These are phyloP conservation scores for Aureobasidium subglaciale DNA, from an alignment of 2,329 filamentous ascomycete genomes.

Conservation along the genomic window DNA sequence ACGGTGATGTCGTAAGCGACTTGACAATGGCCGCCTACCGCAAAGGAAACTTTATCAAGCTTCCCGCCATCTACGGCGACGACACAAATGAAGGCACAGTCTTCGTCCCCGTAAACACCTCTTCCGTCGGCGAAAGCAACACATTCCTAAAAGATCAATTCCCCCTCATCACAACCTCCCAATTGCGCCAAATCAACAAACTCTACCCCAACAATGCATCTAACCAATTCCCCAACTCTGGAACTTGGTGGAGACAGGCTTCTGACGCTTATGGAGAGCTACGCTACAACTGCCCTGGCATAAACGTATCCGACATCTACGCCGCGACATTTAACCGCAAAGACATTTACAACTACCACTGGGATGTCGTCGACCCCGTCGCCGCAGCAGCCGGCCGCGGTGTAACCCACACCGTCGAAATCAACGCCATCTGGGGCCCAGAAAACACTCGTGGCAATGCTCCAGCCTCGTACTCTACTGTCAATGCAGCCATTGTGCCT, in stretches of 20 bases:
- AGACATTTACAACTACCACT: slow-evolving; percentile 41
- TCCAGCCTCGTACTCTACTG: slow-evolving; percentile 49
- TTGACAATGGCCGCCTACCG: slow-evolving; percentile 44
- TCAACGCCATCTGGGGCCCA: slow-evolving; percentile 61
- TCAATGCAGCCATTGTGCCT: slow-evolving; percentile 52
- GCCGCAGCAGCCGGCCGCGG: slow-evolving; percentile 51
- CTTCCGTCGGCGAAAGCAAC: slow-evolving; percentile 43
- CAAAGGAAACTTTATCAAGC: slow-evolving; percentile 42
- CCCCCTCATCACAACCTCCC: slow-evolving; percentile 44
- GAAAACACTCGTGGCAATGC: slow-evolving; percentile 43
- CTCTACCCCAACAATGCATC: slow-evolving; percentile 41
- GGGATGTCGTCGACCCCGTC: slow-evolving; percentile 56
- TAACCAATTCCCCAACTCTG: slow-evolving; percentile 39
- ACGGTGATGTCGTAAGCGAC: slow-evolving; percentile 44
- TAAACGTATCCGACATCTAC: slow-evolving; percentile 45
- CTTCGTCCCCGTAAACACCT: slow-evolving; percentile 48
- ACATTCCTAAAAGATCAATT: slow-evolving; percentile 54
- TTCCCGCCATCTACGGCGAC: slow-evolving; percentile 50
- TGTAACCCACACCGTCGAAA: slow-evolving; percentile 60
- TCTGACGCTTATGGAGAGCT: slow-evolving; percentile 57
- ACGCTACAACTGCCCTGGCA: slow-evolving; percentile 57
- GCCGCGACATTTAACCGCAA: background rate
- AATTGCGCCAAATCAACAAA: slow-evolving; percentile 46
- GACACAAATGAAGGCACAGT: slow-evolving; percentile 59
- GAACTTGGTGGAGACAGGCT: slow-evolving; percentile 53